Evolutionary conservation across 306 rosid genomes (phyloP), one percentile per base, ranked within the genome.

Genomic region (Lagenaria siceraria): DNA sequence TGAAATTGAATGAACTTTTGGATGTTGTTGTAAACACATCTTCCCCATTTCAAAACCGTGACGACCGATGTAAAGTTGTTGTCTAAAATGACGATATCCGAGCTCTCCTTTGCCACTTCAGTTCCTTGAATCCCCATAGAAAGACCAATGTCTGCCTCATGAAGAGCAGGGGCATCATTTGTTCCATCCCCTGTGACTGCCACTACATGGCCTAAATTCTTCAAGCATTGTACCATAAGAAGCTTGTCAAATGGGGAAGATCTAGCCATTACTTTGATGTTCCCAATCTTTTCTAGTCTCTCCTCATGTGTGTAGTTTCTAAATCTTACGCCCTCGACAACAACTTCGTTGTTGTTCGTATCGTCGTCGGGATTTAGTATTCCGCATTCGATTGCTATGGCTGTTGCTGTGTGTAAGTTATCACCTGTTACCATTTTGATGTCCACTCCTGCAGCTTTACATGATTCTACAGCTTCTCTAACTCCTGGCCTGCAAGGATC

Each of bases 121-220:
- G 79, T 80, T 62, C 83, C 83, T 13, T 80, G 83, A 29, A 75
- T 80, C 7, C 83, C 79, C 83, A 80, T 80, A 4, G 83, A 75
- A 80, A 80, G 83, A 38, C 83, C 83, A 63, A 80, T 80, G 63
- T 80, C 79, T 6, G 83, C 83, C 60, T 75, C 79, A 29, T 75
- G 77, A 18, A 80, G 31, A 75, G 83, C 83, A 4, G 83, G 83
- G 31, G 83, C 83, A 12, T 80, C 83, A 25, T 80, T 74, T 29
- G 82, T 80, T 24, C 82, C 82, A 49, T 80, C 82, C 15, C 82
- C 78, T 21, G 82, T 80, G 35, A 80, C 82, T 80, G 82, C 82
- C 22, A 80, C 82, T 13, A 80, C 82, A 52, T 74, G 79, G 31
- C 82, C 82, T 61, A 60, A 56, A 12, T 63, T 55, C 79, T 80